Conservation (phyloP, 257 asterid species). For the Echium plantagineum region DNA sequence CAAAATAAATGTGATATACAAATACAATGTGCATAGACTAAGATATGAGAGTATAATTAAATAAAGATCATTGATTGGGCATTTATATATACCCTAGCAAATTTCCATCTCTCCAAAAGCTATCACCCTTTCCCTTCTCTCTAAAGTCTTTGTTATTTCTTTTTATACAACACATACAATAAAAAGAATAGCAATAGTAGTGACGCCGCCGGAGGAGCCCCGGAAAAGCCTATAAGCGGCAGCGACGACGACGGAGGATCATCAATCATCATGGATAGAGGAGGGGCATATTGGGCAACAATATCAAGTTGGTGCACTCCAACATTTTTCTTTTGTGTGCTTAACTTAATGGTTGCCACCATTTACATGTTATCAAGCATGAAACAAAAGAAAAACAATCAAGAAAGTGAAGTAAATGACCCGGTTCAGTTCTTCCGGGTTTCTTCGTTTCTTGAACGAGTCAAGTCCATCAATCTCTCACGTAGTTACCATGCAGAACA, state of each 20-base stretch:
- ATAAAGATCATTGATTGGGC: too few species aligned
- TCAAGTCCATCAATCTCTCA: conserved; percentile 21
- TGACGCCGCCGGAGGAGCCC: too few species aligned
- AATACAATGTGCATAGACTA: too few species aligned
- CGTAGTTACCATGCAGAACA: background rate
- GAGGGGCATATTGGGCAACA: background rate
- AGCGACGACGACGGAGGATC: background rate
- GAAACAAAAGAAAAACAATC: conserved; percentile 9
- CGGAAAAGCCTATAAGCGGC: too few species aligned
- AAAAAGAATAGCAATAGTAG: too few species aligned
- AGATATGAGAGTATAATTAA: too few species aligned
- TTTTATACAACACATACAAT: too few species aligned
- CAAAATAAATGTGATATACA: too few species aligned
- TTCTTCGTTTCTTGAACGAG: conserved; percentile 18
- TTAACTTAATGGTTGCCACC: conserved; percentile 40
- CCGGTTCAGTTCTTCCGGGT: conserved; percentile 9
- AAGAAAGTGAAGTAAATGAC: background rate
- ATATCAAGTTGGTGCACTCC: conserved; percentile 41
- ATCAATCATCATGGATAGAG: background rate
- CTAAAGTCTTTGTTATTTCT: too few species aligned
- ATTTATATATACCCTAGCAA: too few species aligned
- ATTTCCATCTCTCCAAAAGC: too few species aligned
- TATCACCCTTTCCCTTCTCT: too few species aligned
- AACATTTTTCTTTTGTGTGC: conserved; percentile 41
- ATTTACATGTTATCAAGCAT: conserved; percentile 30